Percentiles rank a stretch among this genome's conserved stretches.
These are phyloP conservation scores for Heliocybe sulcata DNA, from an alignment of 1,284 basidiomycete genomes.

Conservation along the genomic window DNA sequence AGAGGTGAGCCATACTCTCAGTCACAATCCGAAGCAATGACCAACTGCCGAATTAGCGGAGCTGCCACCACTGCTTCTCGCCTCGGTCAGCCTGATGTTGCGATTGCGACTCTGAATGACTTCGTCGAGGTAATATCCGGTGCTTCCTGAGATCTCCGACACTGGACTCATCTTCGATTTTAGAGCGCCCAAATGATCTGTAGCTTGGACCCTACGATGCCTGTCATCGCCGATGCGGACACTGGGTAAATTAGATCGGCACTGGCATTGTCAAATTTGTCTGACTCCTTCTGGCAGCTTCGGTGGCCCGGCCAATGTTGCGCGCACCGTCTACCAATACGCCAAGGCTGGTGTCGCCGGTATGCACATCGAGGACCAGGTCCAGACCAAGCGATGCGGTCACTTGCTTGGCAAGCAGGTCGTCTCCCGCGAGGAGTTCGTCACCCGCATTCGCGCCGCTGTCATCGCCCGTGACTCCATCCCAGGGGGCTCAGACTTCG, in stretches of 20 bases:
- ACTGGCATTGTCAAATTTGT: neutral
- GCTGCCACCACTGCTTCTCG: constrained; percentile 74
- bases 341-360: constrained; percentile 66
- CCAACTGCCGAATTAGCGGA: constrained; percentile 30
- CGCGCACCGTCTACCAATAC: constrained; percentile 70
- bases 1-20: constrained; percentile 31
- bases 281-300: constrained; percentile 34
- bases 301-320: constrained; percentile 71
- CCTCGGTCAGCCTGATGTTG: constrained; percentile 72
- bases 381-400: constrained; percentile 78
- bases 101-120: constrained; percentile 76
- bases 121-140: constrained; percentile 47
- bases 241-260: constrained; percentile 43
- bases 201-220: constrained; percentile 51
- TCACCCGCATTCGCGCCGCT: constrained; percentile 72
- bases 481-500: constrained; percentile 67
- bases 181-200: constrained; percentile 58
- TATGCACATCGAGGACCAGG: constrained; percentile 80
- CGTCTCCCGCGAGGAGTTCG: constrained; percentile 69
- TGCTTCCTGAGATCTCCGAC: constrained; percentile 2
- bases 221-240: constrained; percentile 79
- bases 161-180: neutral
- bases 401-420: constrained; percentile 78
- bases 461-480: constrained; percentile 65
- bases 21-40: neutral